phyloP scores from a whole-genome alignment of 495 filamentous ascomycete species.

The Aspergillus bridgeri region DNA sequence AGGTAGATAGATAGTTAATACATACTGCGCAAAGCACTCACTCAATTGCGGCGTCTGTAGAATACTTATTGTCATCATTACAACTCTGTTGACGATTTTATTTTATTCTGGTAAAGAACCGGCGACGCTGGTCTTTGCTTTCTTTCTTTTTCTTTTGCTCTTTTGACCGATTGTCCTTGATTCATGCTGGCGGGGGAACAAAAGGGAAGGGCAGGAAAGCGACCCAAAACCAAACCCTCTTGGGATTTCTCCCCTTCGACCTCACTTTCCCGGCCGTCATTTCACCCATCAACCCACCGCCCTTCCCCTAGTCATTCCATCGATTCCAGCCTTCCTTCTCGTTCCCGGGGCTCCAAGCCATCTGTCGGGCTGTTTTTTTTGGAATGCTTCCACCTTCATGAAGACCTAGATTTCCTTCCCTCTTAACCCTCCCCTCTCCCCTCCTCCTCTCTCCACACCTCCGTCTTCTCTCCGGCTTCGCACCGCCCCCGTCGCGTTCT shows the following conservation, averaged over 20 bases:
- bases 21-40: no score
- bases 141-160: conserved; percentile 1
- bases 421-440: no score
- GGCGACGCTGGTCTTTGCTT: no score
- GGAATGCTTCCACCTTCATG: conserved; percentile 32
- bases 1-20: no score
- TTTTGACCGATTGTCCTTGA: neutral
- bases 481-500: conserved; percentile 42
- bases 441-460: neutral
- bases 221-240: conserved; percentile 13
- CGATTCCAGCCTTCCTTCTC: conserved; percentile 15
- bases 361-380: conserved; percentile 11
- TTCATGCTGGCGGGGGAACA: neutral
- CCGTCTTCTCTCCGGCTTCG: conserved; percentile 30
- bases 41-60: no score
- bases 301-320: conserved; percentile 30
- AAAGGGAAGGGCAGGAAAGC: conserved; percentile 13
- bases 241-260: conserved; percentile 18
- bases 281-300: conserved; percentile 23
- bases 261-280: conserved; percentile 28
- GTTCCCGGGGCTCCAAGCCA: conserved; percentile 6
- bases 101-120: no score
- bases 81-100: no score
- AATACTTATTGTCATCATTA: no score
- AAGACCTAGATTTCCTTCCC: conserved; percentile 34